Conservation (phyloP, 2,329 filamentous ascomycete genomes). For the Lasiodiplodia theobromae region DNA sequence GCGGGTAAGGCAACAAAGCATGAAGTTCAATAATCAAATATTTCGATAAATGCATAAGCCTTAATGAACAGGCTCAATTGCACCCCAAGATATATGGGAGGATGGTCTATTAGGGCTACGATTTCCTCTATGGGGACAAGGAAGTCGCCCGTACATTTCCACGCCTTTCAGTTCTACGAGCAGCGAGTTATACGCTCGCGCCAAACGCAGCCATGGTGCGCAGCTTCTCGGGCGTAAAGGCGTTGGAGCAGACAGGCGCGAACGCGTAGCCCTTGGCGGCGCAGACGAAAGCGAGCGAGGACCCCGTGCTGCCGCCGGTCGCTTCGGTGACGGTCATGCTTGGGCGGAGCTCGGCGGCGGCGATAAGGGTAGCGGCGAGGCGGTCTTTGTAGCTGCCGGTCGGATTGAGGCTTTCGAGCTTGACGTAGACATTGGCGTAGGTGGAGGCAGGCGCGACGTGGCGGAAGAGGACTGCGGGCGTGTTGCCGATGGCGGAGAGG, state of each 20-base stretch:
- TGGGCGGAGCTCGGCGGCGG: neutral
- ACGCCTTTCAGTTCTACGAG: neutral
- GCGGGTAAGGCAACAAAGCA: too few relatives aligned
- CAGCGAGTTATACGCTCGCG: neutral
- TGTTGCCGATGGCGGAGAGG: slow-evolving; percentile 9
- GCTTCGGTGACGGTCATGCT: neutral
- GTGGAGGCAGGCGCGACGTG: neutral
- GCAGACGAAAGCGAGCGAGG: slow-evolving; percentile 2
- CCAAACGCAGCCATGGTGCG: neutral
- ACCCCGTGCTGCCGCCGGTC: neutral
- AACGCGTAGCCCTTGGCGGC: slow-evolving; percentile 4
- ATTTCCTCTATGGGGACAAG: too few relatives aligned
- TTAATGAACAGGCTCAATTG: too few relatives aligned
- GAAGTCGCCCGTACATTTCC: neutral
- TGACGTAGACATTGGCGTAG: neutral
- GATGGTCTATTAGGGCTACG: too few relatives aligned
- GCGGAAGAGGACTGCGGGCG: neutral
- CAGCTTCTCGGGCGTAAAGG: neutral
- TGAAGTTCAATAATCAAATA: too few relatives aligned
- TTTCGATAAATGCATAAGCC: too few relatives aligned
- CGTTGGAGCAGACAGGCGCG: neutral
- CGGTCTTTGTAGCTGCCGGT: slow-evolving; percentile 7
- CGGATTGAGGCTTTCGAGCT: neutral
- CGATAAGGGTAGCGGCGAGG: neutral
- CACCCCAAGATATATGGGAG: too few relatives aligned